Conservation (phyloP, 108 stramenopile genomes). For the Skeletonema tropicum region DNA sequence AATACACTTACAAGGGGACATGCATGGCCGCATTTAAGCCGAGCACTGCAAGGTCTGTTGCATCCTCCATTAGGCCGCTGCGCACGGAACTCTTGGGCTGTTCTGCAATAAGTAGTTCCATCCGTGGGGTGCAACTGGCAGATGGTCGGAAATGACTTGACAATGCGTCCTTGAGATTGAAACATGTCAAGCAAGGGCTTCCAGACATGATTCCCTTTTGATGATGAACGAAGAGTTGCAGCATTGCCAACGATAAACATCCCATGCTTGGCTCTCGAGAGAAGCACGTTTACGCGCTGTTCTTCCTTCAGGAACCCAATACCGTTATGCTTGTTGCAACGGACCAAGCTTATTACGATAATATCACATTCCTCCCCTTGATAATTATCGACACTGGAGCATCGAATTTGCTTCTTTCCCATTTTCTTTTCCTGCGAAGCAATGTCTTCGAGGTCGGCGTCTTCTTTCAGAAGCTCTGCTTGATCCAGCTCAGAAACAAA, state of each 20-base stretch:
- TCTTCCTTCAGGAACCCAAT: slow-evolving; percentile 89
- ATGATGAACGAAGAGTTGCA: slow-evolving; percentile 24
- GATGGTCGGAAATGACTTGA: slow-evolving; percentile 38
- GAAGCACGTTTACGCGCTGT: slow-evolving; percentile 89
- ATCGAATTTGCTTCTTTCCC: slow-evolving; percentile 28
- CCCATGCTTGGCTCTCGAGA: slow-evolving; percentile 79
- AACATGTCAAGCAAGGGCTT: slow-evolving; percentile 35
- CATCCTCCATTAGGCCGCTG: slow-evolving; percentile 57
- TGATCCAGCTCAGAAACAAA: slow-evolving; percentile 43
- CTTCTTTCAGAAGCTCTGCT: slow-evolving; percentile 29
- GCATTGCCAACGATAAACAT: slow-evolving; percentile 58
- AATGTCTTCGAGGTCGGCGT: slow-evolving; percentile 1
- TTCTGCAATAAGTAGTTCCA: slow-evolving; percentile 16
- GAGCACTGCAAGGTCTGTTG: slow-evolving; percentile 32
- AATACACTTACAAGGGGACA: slow-evolving; percentile 19
- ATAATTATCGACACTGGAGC: slow-evolving; percentile 79
- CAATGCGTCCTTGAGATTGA: slow-evolving; percentile 22
- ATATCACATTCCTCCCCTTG: slow-evolving; percentile 93
- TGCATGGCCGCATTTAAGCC: slow-evolving; percentile 52
- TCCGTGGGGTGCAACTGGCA: slow-evolving; percentile 49
- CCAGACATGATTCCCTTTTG: slow-evolving; percentile 42
- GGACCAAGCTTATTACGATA: slow-evolving; percentile 79
- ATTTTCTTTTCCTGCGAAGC: too few relatives aligned
- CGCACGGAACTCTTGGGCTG: slow-evolving; percentile 20
- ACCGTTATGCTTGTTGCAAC: slow-evolving; percentile 59